Evolutionary conservation across 2,329 filamentous ascomycete genomes (phyloP), one percentile per base, ranked within the genome.

Genomic region (Aureobasidium sp.): DNA sequence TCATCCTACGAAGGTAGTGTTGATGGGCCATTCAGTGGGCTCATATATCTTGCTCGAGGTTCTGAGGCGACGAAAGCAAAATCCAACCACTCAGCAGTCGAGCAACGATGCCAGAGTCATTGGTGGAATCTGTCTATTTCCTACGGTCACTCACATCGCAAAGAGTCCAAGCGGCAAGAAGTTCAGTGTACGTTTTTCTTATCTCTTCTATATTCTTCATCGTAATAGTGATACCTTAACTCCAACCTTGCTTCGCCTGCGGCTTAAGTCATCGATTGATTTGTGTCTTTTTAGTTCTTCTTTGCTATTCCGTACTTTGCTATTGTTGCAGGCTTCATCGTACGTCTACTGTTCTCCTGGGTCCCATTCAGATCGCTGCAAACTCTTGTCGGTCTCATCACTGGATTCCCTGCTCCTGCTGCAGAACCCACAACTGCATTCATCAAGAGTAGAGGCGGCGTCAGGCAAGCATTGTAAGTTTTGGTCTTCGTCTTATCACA

Each of bases 401-500:
- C 80, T 69, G 69, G 71, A 4, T 76, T 78, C 64, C 73, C 77
- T 3, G 63, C 72, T 2, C 72, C 77, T 37, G 78, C 77, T 0
- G 75, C 81, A 0, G 69, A 74, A 7, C 76, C 79, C 0, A 86
- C 83, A 0, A 73, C 78, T 17, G 71, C 72, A 0, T 83, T 85
- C 61, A 64, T 85, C 41, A 76, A 75, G 61, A 82, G 77, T 63
- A 69, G 67, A 12, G 64, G 71, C 4, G 82, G 82, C 8, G 78
- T 86, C 1, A 72, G 74, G 43, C 81, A 86, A 71, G 79, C 82
- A n/a, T 71, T 86, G 72, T 77, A 75, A 63, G 56, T 50, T 5
- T 12, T 10, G 6, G 5, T 3, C 8, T 24, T 43, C 12, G 6
- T 12, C 43, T 7, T 13, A 12, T 3, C 17, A 3, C 34, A 32